phyloP scores from a whole-genome alignment of 139 green algal genomes.

The Medakamo hakoo region DNA sequence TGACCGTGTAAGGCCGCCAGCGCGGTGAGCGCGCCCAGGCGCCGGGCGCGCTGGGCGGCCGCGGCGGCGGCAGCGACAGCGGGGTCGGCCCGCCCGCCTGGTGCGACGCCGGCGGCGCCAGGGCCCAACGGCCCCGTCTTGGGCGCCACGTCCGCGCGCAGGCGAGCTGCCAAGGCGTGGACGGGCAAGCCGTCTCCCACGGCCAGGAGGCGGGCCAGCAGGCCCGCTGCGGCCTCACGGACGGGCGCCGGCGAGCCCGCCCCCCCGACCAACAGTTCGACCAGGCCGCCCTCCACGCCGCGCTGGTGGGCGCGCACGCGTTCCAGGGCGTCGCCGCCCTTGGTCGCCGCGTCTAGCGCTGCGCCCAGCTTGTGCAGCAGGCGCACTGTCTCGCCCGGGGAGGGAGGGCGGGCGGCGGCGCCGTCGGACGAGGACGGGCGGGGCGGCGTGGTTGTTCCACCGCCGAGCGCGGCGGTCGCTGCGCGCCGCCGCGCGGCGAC shows the following conservation, averaged over 20 bases:
- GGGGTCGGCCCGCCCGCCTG: conserved; percentile 12
- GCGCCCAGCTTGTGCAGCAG: conserved; percentile 62
- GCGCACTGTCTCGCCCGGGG: conserved; percentile 34
- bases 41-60: conserved; percentile 1
- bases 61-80: conserved; percentile 16
- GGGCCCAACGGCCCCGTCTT: no score
- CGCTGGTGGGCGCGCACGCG: conserved; percentile 54
- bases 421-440: no score
- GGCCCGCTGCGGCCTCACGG: conserved; percentile 9
- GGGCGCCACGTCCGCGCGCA: not conserved
- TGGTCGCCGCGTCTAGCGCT: conserved; percentile 33
- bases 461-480: conserved; percentile 8
- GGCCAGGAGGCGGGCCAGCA: not conserved
- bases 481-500: conserved; percentile 12
- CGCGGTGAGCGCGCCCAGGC: conserved; percentile 3
- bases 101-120: not conserved
- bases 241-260: conserved; percentile 3
- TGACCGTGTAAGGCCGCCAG: not conserved
- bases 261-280: conserved; percentile 38
- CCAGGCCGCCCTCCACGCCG: conserved; percentile 46
- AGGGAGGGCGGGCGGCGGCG: no score
- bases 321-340: conserved; percentile 11
- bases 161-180: not conserved
- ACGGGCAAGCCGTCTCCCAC: not conserved
- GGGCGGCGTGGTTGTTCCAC: conserved; percentile 16